A percentile compares a stretch with the other conserved stretches of the same genome.
Evolutionary conservation across 768 basidiomycete species (phyloP).

Genomic region (Amanita exitialis): DNA sequence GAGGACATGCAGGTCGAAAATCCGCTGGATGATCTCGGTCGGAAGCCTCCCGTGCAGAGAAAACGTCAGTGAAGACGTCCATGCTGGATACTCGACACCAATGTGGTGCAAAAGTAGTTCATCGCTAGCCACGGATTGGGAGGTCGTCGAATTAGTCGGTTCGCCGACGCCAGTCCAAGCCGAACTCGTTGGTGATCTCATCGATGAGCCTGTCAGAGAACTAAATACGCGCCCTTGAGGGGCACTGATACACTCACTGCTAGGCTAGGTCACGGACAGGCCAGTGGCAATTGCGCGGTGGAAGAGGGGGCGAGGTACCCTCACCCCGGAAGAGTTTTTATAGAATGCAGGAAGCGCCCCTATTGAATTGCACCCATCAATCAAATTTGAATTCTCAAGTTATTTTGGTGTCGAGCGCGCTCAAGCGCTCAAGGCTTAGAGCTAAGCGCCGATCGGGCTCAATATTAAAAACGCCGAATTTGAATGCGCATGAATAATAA

Average conservation of each 20-base stretch:
- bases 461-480: too few relatives aligned
- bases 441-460: neutral
- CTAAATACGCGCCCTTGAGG: neutral
- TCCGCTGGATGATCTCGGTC: neutral
- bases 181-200: neutral
- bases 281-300: too few relatives aligned
- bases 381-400: too few relatives aligned
- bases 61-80: neutral
- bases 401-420: too few relatives aligned
- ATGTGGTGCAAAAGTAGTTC: neutral
- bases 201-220: neutral
- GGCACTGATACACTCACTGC: neutral
- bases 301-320: too few relatives aligned
- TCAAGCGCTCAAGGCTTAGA: neutral
- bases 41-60: neutral
- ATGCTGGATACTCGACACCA: neutral
- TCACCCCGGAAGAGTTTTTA: too few relatives aligned
- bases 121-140: neutral
- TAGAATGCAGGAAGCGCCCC: too few relatives aligned
- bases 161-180: neutral
- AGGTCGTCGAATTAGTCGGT: neutral
- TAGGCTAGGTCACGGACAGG: too few relatives aligned
- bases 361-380: too few relatives aligned
- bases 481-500: neutral
- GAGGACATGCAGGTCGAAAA: neutral